These are phyloP conservation scores for Eremochloa ophiuroides DNA, from an alignment of 176 grass and related monocot genomes.

Conservation along the genomic window DNA sequence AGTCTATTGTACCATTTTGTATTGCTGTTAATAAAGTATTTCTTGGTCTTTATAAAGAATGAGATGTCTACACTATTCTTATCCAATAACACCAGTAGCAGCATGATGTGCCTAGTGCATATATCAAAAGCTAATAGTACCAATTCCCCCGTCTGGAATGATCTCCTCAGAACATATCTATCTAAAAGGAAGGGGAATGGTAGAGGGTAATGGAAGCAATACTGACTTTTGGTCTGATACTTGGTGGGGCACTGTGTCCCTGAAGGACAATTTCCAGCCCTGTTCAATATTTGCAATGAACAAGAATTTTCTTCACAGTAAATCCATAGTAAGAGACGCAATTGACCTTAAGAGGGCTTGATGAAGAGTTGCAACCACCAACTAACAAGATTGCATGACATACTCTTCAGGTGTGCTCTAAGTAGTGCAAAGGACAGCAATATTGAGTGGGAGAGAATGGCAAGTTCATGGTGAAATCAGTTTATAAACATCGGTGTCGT, in stretches of 20 bases:
- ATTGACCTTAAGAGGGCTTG: not conserved
- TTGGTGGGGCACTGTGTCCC: not conserved
- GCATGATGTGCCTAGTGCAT: not conserved
- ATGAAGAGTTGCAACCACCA: not conserved
- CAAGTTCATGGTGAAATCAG: not conserved
- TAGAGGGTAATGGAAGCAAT: not conserved
- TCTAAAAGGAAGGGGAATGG: not conserved
- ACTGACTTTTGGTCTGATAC: not conserved
- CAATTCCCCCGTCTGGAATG: not conserved
- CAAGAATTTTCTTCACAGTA: not conserved
- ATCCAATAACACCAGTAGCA: not conserved
- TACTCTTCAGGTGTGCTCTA: not conserved
- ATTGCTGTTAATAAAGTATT: slow-evolving; percentile 27
- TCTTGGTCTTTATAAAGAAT: not conserved
- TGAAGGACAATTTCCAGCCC: not conserved
- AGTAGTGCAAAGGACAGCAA: not conserved
- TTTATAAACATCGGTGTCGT: not conserved
- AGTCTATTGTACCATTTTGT: slow-evolving; percentile 26
- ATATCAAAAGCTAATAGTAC: not conserved
- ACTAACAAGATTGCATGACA: not conserved
- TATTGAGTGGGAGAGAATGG: not conserved
- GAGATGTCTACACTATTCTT: not conserved
- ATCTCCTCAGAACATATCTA: not conserved
- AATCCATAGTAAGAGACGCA: not conserved
- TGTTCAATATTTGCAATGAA: not conserved